Evolutionary conservation across 345 rosid genomes (phyloP), one percentile per base, ranked within the genome.

Genomic region (Populus deltoides): DNA sequence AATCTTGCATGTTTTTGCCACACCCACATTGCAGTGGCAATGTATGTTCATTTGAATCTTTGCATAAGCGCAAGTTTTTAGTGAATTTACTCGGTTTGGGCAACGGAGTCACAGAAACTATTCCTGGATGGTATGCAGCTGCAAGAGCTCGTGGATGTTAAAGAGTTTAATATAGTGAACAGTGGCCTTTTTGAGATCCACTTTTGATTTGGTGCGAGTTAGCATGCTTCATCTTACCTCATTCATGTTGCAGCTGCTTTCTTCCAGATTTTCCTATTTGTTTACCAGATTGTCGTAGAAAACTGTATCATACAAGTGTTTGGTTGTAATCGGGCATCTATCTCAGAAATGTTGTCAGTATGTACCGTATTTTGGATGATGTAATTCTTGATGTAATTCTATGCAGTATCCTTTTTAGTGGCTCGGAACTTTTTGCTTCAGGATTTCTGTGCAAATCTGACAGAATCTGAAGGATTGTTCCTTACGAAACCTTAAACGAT

Each of bases 121-220:
- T 31, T 16, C 45, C 59, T 59, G 79, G 24, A 38, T 12, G 17
- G 72, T 27, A 22, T 18, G 65, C 31, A 16, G 66, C 10, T 20
- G 25, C 39, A 35, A 39, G 17, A 31, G 61, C 61, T 13, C 2
- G 20, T 49, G 25, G 25, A 59, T 16, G 68, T 17, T 17, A 0
- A 41, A 6, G 27, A 63, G 29, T 36, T 59, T 77, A 67, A 53
- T 36, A 11, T 29, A 16, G n/a, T 27, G 74, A 66, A 57, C 68
- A 39, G 35, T 27, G 59, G 45, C 15, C 39, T 3, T 13, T 33
- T 8, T 18, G 65, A 63, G 39, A 72, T 22, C 31, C 0, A 18
- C n/a, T 71, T 78, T 72, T 38, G 49, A 68, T 41, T 22, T 57
- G 36, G 81, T 22, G 59, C 62, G 70, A 68, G 59, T 3, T 57